These are phyloP conservation scores for Fusarium mundagurra DNA, from an alignment of 2,329 filamentous ascomycete genomes.

Conservation along the genomic window DNA sequence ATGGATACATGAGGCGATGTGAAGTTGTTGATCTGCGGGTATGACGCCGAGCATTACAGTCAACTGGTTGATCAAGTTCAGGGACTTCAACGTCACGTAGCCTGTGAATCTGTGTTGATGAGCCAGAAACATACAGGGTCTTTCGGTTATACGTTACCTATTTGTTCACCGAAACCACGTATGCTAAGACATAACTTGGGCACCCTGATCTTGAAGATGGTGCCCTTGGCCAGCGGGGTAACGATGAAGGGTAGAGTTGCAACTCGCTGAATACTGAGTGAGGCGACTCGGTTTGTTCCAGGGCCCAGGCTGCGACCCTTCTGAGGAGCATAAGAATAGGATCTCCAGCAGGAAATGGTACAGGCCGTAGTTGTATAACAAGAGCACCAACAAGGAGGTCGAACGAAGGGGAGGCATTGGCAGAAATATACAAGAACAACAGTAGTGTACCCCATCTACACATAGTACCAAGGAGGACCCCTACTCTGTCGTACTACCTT, in stretches of 20 bases:
- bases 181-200: background rate
- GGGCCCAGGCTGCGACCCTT: accelerated
- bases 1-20: accelerated
- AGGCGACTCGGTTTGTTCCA: background rate
- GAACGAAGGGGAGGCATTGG: accelerated
- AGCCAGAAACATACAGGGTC: background rate
- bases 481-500: background rate
- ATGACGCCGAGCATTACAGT: background rate
- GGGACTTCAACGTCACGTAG: background rate
- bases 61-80: too few relatives aligned
- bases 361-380: accelerated
- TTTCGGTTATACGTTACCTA: background rate
- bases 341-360: background rate
- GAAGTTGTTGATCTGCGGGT: background rate
- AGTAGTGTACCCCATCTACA: background rate
- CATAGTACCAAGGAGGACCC: background rate
- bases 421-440: accelerated
- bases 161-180: background rate
- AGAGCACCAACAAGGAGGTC: background rate
- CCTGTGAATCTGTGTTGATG: background rate
- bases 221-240: background rate
- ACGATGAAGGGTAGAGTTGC: background rate
- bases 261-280: background rate
- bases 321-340: background rate
- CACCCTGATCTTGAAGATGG: background rate